A percentile compares a stretch with the other conserved stretches of the same genome.
phyloP scores from a whole-genome alignment of 345 rosid genomes.

The Heritiera fomes region DNA sequence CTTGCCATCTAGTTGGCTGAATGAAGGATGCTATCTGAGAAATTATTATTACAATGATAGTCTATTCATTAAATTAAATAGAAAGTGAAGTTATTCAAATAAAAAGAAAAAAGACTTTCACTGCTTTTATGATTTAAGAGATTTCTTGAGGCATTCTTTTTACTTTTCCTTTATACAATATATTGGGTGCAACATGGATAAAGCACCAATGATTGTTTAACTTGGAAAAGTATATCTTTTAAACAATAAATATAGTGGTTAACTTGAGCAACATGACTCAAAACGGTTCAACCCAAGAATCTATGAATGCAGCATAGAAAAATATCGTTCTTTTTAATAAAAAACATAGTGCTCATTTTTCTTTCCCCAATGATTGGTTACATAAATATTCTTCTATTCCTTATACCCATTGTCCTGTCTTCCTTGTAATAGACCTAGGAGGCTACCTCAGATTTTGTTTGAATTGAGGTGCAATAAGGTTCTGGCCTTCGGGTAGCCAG shows the following conservation, averaged over 20 bases:
- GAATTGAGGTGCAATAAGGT: background rate
- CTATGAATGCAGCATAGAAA: background rate
- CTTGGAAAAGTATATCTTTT: background rate
- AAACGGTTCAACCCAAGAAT: background rate
- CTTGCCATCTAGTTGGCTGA: background rate
- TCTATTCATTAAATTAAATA: background rate
- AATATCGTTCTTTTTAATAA: background rate
- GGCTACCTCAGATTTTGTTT: conserved; percentile 9
- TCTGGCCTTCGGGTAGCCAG: background rate
- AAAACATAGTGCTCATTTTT: background rate
- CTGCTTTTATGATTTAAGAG: background rate
- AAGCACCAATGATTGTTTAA: background rate
- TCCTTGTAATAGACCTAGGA: background rate
- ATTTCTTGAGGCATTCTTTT: background rate
- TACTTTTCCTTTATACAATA: background rate
- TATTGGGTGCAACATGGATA: background rate
- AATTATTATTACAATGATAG: background rate
- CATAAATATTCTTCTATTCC: background rate
- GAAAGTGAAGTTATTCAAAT: background rate
- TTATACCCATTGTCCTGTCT: background rate
- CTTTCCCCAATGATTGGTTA: background rate
- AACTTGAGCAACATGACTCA: background rate
- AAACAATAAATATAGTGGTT: background rate
- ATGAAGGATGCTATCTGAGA: background rate
- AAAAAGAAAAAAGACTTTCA: background rate